phyloP scores from a whole-genome alignment of 1,284 basidiomycete species.

The Rhizoctonia solani region DNA sequence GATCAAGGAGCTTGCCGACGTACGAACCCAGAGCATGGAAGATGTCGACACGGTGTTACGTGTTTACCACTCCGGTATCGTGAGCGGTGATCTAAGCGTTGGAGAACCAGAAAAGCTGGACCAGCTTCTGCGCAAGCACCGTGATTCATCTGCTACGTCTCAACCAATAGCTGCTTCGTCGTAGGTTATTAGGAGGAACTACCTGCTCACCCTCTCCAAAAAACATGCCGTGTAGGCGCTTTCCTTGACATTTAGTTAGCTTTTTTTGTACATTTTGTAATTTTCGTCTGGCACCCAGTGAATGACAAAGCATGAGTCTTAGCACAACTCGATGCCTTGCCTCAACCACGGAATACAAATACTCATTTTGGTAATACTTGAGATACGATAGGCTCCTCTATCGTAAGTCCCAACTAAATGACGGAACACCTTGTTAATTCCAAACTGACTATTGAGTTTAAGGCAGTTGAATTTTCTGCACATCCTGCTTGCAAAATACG shows the following conservation, averaged over 20 bases:
- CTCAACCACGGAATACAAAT: not conserved
- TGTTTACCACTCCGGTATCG: slow-evolving; percentile 90
- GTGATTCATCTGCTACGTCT: slow-evolving; percentile 46
- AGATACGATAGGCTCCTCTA: not conserved
- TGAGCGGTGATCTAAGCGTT: slow-evolving; percentile 82
- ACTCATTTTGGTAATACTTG: not conserved
- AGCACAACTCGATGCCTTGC: not conserved
- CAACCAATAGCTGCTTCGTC: slow-evolving; percentile 2
- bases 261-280: slow-evolving; percentile 21
- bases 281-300: slow-evolving; percentile 5
- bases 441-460: too few species aligned
- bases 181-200: not conserved
- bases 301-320: not conserved
- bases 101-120: slow-evolving; percentile 89
- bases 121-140: slow-evolving; percentile 74
- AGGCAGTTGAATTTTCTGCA: too few species aligned
- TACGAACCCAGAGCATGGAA: slow-evolving; percentile 98
- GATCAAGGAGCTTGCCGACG: slow-evolving; percentile 99
- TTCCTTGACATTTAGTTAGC: slow-evolving; percentile 11
- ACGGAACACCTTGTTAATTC: too few species aligned
- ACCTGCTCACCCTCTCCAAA: too few species aligned
- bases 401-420: too few species aligned
- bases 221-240: slow-evolving; percentile 5
- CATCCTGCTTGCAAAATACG: too few species aligned
- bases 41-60: slow-evolving; percentile 97